Percentiles rank a stretch among this genome's conserved stretches.
Evolutionary conservation across 306 rosid species (phyloP).

Genomic region (Begonia fuchsioides): DNA sequence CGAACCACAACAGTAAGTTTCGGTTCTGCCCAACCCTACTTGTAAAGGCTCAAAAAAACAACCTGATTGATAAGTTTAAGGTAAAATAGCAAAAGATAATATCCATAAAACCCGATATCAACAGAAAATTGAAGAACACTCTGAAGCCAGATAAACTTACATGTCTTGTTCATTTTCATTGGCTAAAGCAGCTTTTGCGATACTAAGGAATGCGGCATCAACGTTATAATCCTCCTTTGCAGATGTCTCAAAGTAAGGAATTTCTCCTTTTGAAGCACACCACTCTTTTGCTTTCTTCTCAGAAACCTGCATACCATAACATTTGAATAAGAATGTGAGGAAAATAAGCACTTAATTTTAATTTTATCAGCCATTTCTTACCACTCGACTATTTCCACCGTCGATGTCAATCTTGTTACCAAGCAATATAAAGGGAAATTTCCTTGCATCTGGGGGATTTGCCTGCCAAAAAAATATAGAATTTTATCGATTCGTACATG

Average conservation of each 20-base stretch:
- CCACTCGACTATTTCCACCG: constrained; percentile 97
- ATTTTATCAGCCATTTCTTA: constrained; percentile 18
- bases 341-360: constrained; percentile 1
- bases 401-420: constrained; percentile 94
- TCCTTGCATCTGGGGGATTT: constrained; percentile 55
- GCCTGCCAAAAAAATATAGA: constrained; percentile 27
- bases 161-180: constrained; percentile 69
- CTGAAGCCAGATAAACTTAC: constrained; percentile 31
- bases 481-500: no score
- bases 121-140: neutral
- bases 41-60: no score
- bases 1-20: no score
- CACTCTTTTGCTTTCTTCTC: constrained; percentile 92
- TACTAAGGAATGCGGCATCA: constrained; percentile 70
- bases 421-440: constrained; percentile 58
- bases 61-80: neutral
- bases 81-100: neutral
- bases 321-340: constrained; percentile 14
- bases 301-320: constrained; percentile 49
- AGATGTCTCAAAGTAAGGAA: constrained; percentile 82
- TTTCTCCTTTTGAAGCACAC: constrained; percentile 78
- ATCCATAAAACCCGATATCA: no score
- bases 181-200: constrained; percentile 76
- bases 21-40: no score
- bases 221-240: constrained; percentile 91